A percentile compares a stretch with the other conserved stretches of the same genome.
phyloP scores from a whole-genome alignment of 2,329 filamentous ascomycete genomes.

The Penicillium sp. region DNA sequence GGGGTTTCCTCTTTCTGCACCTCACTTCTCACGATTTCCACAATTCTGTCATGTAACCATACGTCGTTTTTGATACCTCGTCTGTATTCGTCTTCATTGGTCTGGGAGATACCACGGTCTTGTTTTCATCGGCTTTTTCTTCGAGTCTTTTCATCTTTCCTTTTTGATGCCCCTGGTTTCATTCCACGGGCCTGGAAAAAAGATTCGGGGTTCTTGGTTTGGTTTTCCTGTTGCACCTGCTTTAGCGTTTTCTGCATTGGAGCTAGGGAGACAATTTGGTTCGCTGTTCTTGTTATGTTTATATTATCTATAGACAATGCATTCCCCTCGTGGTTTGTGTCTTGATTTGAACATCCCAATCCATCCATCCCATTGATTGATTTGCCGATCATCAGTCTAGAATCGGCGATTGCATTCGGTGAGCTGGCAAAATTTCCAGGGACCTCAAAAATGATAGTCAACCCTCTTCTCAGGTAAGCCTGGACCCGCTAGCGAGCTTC shows the following conservation, averaged over 20 bases:
- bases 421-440: background rate
- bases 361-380: background rate
- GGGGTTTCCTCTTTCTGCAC: background rate
- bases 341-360: background rate
- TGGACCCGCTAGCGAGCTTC: background rate
- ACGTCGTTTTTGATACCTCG: no score
- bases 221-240: background rate
- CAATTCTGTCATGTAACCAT: no score
- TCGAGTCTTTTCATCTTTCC: background rate
- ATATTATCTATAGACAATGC: background rate
- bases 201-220: background rate
- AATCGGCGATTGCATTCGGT: constrained; percentile 1
- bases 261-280: background rate
- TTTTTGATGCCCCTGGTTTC: background rate
- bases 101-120: no score
- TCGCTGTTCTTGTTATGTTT: background rate
- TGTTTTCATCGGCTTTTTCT: background rate
- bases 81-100: no score
- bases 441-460: background rate
- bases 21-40: background rate
- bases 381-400: background rate
- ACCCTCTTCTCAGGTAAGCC: constrained; percentile 18
- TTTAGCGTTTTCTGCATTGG: constrained; percentile 5
- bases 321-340: background rate
- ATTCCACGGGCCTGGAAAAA: background rate